These are phyloP conservation scores for Albifimbria verrucaria DNA, from an alignment of 2,329 filamentous ascomycete species.

Conservation along the genomic window DNA sequence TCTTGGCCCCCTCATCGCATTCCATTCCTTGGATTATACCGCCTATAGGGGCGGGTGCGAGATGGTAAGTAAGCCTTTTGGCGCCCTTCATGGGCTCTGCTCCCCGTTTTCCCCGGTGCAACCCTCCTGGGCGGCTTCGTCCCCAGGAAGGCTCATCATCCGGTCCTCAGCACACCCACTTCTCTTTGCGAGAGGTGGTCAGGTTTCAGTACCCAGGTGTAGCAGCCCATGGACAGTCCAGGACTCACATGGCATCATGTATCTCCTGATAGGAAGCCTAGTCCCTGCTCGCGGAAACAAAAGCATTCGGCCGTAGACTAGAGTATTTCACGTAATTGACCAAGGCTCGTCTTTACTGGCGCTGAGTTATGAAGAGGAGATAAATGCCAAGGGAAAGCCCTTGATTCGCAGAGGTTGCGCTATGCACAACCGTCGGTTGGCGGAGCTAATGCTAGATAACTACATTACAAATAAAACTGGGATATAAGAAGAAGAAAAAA, in stretches of 20 bases:
- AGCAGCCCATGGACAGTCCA: neutral
- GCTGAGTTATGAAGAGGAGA: too few species aligned
- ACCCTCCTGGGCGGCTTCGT: neutral
- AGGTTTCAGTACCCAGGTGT: neutral
- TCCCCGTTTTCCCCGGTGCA: neutral
- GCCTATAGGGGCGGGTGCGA: neutral
- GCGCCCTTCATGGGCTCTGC: neutral
- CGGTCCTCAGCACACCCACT: neutral
- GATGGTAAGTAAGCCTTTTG: neutral
- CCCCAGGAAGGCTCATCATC: neutral
- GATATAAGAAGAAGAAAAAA: too few species aligned
- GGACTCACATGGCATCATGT: neutral
- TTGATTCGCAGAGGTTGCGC: too few species aligned
- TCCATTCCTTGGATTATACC: neutral
- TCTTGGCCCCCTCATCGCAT: neutral
- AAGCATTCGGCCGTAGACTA: too few species aligned
- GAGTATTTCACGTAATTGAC: too few species aligned
- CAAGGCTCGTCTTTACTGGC: too few species aligned
- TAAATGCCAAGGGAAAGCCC: too few species aligned
- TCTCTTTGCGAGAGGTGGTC: neutral
- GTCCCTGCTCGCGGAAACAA: too few species aligned
- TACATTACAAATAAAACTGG: too few species aligned
- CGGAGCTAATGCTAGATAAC: too few species aligned
- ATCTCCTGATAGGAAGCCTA: too few species aligned
- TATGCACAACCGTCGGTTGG: too few species aligned